Evolutionary conservation across 805 yeast species (phyloP).

Genomic region (Pichia thaimueangensis): DNA sequence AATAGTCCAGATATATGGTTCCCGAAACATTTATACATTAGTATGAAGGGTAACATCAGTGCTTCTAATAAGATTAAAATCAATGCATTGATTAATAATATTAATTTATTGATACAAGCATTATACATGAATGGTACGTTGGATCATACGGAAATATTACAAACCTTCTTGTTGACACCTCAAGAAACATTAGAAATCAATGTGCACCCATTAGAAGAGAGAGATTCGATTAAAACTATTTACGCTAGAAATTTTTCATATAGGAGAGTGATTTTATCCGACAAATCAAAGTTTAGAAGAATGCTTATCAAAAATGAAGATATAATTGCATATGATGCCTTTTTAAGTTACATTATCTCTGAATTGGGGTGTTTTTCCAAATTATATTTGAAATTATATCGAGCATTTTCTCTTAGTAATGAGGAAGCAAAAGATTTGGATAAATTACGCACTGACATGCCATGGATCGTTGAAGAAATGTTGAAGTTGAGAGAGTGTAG

Average conservation of each 20-base stretch:
- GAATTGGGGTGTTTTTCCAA: slow-evolving; percentile 34
- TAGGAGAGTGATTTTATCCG: not conserved
- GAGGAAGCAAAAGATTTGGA: slow-evolving; percentile 5
- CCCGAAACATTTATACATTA: slow-evolving; percentile 17
- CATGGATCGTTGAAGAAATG: slow-evolving; percentile 3
- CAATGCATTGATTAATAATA: slow-evolving; percentile 40
- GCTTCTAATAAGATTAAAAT: slow-evolving; percentile 38
- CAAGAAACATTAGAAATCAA: slow-evolving; percentile 3
- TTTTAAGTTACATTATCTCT: slow-evolving; percentile 38
- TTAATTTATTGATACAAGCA: slow-evolving; percentile 45
- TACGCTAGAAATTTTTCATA: not conserved
- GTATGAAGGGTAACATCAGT: slow-evolving; percentile 21
- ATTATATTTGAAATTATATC: slow-evolving; percentile 32
- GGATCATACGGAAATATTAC: slow-evolving; percentile 3
- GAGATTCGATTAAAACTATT: slow-evolving; percentile 2
- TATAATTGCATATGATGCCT: slow-evolving; percentile 40
- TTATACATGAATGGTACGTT: slow-evolving; percentile 23
- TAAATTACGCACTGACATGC: slow-evolving; percentile 12
- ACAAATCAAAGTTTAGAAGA: slow-evolving; percentile 1
- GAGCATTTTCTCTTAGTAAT: slow-evolving; percentile 6
- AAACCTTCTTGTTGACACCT: slow-evolving; percentile 5
- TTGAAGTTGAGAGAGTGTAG: slow-evolving; percentile 5
- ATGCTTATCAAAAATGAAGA: slow-evolving; percentile 30
- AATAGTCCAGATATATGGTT: slow-evolving; percentile 19
- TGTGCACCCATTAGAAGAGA: slow-evolving; percentile 2